Conservation (phyloP, 2,329 filamentous ascomycete genomes). For the Clarireedia paspali region DNA sequence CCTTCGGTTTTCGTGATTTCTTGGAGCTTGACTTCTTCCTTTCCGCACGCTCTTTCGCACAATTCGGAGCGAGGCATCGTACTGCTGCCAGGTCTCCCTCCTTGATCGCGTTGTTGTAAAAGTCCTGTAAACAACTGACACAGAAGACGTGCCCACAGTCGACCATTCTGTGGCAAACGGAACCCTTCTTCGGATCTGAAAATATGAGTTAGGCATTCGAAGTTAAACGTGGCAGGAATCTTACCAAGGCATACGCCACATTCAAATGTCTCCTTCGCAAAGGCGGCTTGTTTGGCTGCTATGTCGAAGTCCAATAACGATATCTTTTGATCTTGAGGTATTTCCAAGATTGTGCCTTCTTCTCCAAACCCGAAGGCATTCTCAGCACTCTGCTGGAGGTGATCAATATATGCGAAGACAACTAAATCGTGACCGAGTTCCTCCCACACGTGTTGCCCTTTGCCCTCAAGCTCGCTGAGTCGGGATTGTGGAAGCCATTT, state of each 20-base stretch:
- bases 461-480: slow-evolving; percentile 42
- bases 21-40: slow-evolving; percentile 28
- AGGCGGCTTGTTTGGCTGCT: slow-evolving; percentile 63
- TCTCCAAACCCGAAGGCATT: slow-evolving; percentile 51
- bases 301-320: slow-evolving; percentile 72
- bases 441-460: slow-evolving; percentile 51
- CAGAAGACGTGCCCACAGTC: slow-evolving; percentile 92
- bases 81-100: slow-evolving; percentile 77
- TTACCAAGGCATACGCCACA: slow-evolving; percentile 74
- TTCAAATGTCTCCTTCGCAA: slow-evolving; percentile 77
- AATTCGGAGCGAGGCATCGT: slow-evolving; percentile 72
- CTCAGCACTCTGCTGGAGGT: slow-evolving; percentile 50
- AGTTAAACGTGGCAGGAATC: slow-evolving; percentile 14
- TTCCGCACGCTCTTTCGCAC: slow-evolving; percentile 53
- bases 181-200: slow-evolving; percentile 80
- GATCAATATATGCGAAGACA: slow-evolving; percentile 57
- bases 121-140: slow-evolving; percentile 75
- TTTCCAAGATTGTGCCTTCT: slow-evolving; percentile 39
- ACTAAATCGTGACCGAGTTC: slow-evolving; percentile 52
- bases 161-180: slow-evolving; percentile 70
- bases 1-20: slow-evolving; percentile 53
- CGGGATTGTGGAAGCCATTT: slow-evolving; percentile 47
- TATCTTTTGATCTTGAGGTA: slow-evolving; percentile 54
- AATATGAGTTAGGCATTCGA: slow-evolving; percentile 9
- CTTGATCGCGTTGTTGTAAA: slow-evolving; percentile 79